These are phyloP conservation scores for Penicillium lividum DNA, from an alignment of 495 filamentous ascomycete genomes.

Conservation along the genomic window DNA sequence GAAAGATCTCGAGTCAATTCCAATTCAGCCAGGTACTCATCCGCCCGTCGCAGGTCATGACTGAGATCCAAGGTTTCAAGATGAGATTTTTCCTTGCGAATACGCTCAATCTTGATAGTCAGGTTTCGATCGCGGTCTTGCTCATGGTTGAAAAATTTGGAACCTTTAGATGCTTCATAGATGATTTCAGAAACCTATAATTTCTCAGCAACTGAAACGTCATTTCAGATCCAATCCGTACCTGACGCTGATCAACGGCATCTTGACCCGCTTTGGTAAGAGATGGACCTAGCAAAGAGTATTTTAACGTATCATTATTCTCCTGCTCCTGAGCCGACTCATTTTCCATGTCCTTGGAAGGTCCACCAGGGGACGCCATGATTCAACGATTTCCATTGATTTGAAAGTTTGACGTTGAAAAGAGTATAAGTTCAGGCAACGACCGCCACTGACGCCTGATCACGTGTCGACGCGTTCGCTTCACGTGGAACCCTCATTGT, in stretches of 20 bases:
- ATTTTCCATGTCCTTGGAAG: slow-evolving; percentile 14
- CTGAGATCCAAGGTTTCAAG: slow-evolving; percentile 76
- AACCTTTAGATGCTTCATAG: slow-evolving; percentile 94
- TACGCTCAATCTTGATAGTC: slow-evolving; percentile 82
- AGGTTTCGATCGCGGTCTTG: slow-evolving; percentile 78
- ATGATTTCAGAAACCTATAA: slow-evolving; percentile 88
- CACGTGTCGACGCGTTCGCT: slow-evolving; percentile 44
- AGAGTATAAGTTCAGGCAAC: slow-evolving; percentile 8
- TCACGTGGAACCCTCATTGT: slow-evolving; percentile 20
- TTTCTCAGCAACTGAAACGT: neutral
- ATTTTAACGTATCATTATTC: slow-evolving; percentile 60
- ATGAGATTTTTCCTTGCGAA: slow-evolving; percentile 72
- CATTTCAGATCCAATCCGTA: slow-evolving; percentile 23
- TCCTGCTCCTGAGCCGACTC: slow-evolving; percentile 11
- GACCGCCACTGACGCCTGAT: slow-evolving; percentile 24
- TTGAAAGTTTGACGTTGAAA: neutral
- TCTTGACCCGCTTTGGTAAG: slow-evolving; percentile 95
- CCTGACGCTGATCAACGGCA: slow-evolving; percentile 87
- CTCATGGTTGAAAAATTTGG: slow-evolving; percentile 95
- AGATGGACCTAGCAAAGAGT: slow-evolving; percentile 83
- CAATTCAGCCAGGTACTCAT: slow-evolving; percentile 78
- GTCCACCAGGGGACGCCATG: slow-evolving; percentile 29
- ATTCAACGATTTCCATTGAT: slow-evolving; percentile 20
- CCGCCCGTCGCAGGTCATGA: slow-evolving; percentile 69
- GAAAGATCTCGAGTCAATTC: slow-evolving; percentile 78